These are phyloP conservation scores for Clonostachys solani DNA, from an alignment of 2,329 filamentous ascomycete genomes.

Conservation along the genomic window DNA sequence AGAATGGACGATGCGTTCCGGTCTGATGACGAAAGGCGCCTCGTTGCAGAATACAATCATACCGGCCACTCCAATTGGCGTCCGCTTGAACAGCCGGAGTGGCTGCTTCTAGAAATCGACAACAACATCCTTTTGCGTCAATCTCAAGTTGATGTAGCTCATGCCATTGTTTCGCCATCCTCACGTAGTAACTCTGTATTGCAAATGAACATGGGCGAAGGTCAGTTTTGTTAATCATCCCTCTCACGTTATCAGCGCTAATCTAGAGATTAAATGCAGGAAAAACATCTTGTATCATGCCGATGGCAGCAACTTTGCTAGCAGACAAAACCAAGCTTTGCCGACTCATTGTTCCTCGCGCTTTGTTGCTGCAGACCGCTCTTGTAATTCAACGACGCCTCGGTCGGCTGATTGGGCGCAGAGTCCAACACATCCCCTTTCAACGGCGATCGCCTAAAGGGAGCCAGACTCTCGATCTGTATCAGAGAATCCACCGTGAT, in stretches of 20 bases:
- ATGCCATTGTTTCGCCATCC: conserved; percentile 43
- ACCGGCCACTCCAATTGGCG: conserved; percentile 53
- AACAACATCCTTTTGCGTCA: conserved; percentile 55
- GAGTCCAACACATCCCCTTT: conserved; percentile 52
- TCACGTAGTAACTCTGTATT: conserved; percentile 44
- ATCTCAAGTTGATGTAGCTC: conserved; percentile 54
- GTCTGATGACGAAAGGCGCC: conserved; percentile 32
- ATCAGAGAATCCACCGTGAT: conserved; percentile 21
- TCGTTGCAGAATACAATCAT: conserved; percentile 40
- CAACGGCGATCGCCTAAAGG: conserved; percentile 35
- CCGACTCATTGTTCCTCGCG: conserved; percentile 56
- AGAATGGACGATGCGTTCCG: conserved; percentile 29
- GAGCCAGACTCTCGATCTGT: conserved; percentile 26
- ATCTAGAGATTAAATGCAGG: conserved; percentile 37
- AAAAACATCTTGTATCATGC: conserved; percentile 66
- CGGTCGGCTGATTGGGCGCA: conserved; percentile 47
- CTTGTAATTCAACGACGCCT: conserved; percentile 45
- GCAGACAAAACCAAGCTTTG: conserved; percentile 46
- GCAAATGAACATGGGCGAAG: conserved; percentile 66
- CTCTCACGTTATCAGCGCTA: neutral
- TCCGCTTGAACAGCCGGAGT: conserved; percentile 48
- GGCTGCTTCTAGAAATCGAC: conserved; percentile 61
- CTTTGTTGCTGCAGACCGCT: conserved; percentile 50
- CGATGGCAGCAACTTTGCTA: conserved; percentile 52
- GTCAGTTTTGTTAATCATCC: conserved; percentile 15